These are phyloP conservation scores for Talaromyces sp. DNA, from an alignment of 2,329 filamentous ascomycete genomes.

Conservation along the genomic window DNA sequence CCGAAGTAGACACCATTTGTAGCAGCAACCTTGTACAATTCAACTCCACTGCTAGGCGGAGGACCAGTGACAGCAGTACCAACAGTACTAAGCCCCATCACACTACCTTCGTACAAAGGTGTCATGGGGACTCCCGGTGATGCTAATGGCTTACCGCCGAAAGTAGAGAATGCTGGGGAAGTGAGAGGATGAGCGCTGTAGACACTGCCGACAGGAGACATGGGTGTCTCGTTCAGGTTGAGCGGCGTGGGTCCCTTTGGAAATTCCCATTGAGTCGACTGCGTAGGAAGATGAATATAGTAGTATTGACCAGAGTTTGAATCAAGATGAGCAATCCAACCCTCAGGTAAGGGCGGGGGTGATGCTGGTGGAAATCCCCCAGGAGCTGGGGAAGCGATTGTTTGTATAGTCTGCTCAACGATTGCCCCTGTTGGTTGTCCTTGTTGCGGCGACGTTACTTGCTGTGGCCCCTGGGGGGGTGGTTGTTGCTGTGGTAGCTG, in stretches of 20 bases:
- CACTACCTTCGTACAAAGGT: conserved; percentile 76
- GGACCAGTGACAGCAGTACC: conserved; percentile 64
- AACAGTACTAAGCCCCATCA: conserved; percentile 29
- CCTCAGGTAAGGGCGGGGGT: conserved; percentile 88
- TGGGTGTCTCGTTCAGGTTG: conserved; percentile 71
- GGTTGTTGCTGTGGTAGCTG: conserved; percentile 31
- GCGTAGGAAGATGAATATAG: conserved; percentile 92
- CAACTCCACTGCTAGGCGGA: conserved; percentile 73
- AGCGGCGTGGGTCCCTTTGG: conserved; percentile 91
- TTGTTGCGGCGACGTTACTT: conserved; percentile 31
- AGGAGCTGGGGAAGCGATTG: conserved; percentile 33
- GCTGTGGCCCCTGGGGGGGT: neutral
- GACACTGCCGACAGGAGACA: conserved; percentile 74
- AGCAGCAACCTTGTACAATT: conserved; percentile 87
- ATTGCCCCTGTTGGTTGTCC: conserved; percentile 26
- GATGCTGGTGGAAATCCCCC: conserved; percentile 62
- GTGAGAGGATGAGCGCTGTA: conserved; percentile 65
- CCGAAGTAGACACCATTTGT: conserved; percentile 98
- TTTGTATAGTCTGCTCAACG: conserved; percentile 24
- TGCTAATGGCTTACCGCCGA: conserved; percentile 52
- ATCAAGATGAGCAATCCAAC: conserved; percentile 96
- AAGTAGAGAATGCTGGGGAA: conserved; percentile 60
- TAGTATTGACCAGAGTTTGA: conserved; percentile 97
- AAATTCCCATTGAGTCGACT: conserved; percentile 98
- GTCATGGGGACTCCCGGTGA: conserved; percentile 80